A percentile compares a stretch with the other conserved stretches of the same genome.
phyloP scores from a whole-genome alignment of 2,329 filamentous ascomycete species.

The Ceratocystis diversiconidia region DNA sequence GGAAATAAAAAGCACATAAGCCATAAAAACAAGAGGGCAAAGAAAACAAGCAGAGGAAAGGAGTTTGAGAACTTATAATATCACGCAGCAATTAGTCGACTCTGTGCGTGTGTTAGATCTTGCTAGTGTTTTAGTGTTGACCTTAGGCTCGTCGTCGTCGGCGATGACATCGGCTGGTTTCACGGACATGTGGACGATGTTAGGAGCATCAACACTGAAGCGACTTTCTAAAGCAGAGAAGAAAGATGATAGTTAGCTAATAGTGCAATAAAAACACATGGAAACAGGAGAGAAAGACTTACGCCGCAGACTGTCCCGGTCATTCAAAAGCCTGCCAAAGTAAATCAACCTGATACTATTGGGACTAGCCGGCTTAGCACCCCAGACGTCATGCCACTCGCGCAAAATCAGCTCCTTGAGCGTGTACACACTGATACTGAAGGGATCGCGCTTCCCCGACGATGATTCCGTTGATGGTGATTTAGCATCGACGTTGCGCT shows the following conservation, averaged over 20 bases:
- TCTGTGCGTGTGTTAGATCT: constrained; percentile 30
- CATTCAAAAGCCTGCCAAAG: constrained; percentile 80
- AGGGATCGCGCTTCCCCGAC: constrained; percentile 51
- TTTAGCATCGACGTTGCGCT: constrained; percentile 63
- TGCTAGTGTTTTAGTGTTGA: constrained; percentile 39
- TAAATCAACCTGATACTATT: constrained; percentile 83
- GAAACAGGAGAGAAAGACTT: constrained; percentile 25
- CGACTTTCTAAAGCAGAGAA: constrained; percentile 49
- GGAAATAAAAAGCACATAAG: neutral
- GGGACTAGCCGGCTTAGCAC: constrained; percentile 69
- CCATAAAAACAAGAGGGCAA: neutral
- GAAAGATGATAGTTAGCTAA: neutral
- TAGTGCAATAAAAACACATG: neutral
- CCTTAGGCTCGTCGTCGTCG: constrained; percentile 58
- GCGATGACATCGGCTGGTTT: constrained; percentile 78
- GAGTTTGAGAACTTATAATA: constrained; percentile 29
- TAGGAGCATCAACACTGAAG: constrained; percentile 58
- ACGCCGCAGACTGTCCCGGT: constrained; percentile 78
- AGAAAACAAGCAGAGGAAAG: neutral
- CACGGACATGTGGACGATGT: constrained; percentile 90
- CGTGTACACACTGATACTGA: constrained; percentile 83
- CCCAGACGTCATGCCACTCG: constrained; percentile 91
- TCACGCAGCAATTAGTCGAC: constrained; percentile 36
- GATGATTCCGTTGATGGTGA: constrained; percentile 34
- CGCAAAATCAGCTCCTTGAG: constrained; percentile 86